phyloP scores from a whole-genome alignment of 352 stramenopile species.

The Hyaloperonospora brassicae region DNA sequence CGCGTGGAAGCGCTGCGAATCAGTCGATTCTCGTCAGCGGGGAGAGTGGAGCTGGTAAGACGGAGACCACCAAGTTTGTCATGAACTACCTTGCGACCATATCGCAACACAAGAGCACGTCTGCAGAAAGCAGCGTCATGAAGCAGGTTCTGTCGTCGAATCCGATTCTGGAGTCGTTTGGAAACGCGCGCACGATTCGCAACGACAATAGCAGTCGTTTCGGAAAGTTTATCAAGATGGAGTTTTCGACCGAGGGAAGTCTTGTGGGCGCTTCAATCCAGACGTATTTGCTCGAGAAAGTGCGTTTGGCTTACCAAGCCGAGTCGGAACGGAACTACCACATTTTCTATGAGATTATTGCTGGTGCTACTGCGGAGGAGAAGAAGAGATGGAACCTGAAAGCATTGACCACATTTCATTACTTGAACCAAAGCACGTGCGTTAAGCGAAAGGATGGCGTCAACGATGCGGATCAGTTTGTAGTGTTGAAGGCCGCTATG shows the following conservation, averaged over 20 bases:
- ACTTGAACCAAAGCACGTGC: slow-evolving; percentile 87
- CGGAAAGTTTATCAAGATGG: slow-evolving; percentile 97
- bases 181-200: slow-evolving; percentile 94
- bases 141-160: slow-evolving; percentile 95
- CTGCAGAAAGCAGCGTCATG: slow-evolving; percentile 73
- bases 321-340: slow-evolving; percentile 93
- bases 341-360: slow-evolving; percentile 93
- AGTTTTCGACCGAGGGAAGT: slow-evolving; percentile 73
- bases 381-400: slow-evolving; percentile 60
- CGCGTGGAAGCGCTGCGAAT: slow-evolving; percentile 42
- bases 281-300: slow-evolving; percentile 95
- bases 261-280: slow-evolving; percentile 90
- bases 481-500: slow-evolving; percentile 65
- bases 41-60: slow-evolving; percentile 93
- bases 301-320: slow-evolving; percentile 90
- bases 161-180: slow-evolving; percentile 98
- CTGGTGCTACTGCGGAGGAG: slow-evolving; percentile 48
- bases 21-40: slow-evolving; percentile 91
- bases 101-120: slow-evolving; percentile 43
- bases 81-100: slow-evolving; percentile 93
- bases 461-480: slow-evolving; percentile 86
- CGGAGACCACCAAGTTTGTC: slow-evolving; percentile 94
- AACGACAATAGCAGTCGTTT: slow-evolving; percentile 97
- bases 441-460: slow-evolving; percentile 80
- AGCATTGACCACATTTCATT: slow-evolving; percentile 71